A percentile compares a stretch with the other conserved stretches of the same genome.
Evolutionary conservation across 768 basidiomycete species (phyloP).

Genomic region (Rhodotorula graminis): DNA sequence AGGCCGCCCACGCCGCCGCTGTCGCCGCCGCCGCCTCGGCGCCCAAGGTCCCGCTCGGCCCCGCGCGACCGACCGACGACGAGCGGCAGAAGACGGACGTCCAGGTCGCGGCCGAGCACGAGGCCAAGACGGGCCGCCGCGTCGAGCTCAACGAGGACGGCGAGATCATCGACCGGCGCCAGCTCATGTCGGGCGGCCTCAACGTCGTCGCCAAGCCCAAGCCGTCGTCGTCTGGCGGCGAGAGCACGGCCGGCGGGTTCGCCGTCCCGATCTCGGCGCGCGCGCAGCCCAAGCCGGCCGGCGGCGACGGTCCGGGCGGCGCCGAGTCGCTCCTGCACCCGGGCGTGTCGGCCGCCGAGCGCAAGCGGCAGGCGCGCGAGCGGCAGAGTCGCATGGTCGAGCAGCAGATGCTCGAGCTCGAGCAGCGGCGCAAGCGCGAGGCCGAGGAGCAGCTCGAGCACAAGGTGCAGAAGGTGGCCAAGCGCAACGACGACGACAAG

Average conservation of each 20-base stretch:
- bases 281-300: constrained; percentile 23
- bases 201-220: constrained; percentile 70
- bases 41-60: constrained; percentile 42
- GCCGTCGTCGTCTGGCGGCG: constrained; percentile 64
- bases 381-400: constrained; percentile 72
- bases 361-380: constrained; percentile 69
- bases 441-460: constrained; percentile 60
- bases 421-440: constrained; percentile 57
- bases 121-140: constrained; percentile 68
- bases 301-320: constrained; percentile 3
- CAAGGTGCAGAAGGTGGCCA: constrained; percentile 54
- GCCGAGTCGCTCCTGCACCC: constrained; percentile 3
- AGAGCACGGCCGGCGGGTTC: constrained; percentile 46
- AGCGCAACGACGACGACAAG: constrained; percentile 69
- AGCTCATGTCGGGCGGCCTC: constrained; percentile 81
- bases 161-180: constrained; percentile 92
- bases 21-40: constrained; percentile 57
- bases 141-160: constrained; percentile 96
- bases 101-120: constrained; percentile 62
- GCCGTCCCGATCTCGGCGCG: constrained; percentile 40
- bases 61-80: background rate
- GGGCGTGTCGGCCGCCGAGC: constrained; percentile 22
- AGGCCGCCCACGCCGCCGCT: constrained; percentile 66
- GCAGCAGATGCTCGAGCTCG: constrained; percentile 71
- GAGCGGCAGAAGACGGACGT: constrained; percentile 58